phyloP scores from a whole-genome alignment of 495 filamentous ascomycete genomes.

The Hyphodiscus hymeniophilus region DNA sequence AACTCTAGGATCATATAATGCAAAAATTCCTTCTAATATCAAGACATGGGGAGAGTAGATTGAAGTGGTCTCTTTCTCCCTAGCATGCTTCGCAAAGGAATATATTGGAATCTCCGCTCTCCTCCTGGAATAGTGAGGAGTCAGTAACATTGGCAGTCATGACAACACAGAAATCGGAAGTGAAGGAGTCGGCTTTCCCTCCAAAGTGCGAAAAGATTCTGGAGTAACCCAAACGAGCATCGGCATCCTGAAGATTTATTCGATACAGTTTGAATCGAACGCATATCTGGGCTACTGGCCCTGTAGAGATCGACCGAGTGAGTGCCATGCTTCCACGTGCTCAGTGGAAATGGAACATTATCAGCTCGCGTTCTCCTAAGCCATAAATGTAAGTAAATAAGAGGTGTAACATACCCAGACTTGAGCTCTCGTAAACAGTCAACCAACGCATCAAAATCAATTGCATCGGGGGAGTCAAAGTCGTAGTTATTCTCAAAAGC shows the following conservation, averaged over 20 bases:
- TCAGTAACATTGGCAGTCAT: constrained; percentile 3
- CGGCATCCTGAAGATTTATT: too few species aligned
- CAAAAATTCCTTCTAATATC: constrained; percentile 93
- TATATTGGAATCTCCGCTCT: constrained; percentile 91
- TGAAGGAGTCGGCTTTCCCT: background rate
- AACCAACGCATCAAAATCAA: constrained; percentile 88
- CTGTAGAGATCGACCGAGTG: too few species aligned
- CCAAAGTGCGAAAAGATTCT: too few species aligned
- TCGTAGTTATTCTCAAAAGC: constrained; percentile 91
- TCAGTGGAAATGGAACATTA: too few species aligned
- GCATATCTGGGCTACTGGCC: too few species aligned
- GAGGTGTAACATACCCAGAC: constrained; percentile 57
- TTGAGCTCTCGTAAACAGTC: constrained; percentile 78
- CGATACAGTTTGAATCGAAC: too few species aligned
- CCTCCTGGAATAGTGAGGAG: constrained; percentile 54
- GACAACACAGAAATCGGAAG: too few species aligned
- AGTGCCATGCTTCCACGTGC: too few species aligned
- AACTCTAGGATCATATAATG: constrained; percentile 80
- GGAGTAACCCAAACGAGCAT: too few species aligned
- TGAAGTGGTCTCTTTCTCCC: constrained; percentile 66
- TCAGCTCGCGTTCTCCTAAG: background rate
- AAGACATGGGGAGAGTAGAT: constrained; percentile 96
- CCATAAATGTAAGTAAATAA: background rate
- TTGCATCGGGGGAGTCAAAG: constrained; percentile 88
- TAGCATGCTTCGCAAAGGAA: constrained; percentile 87